phyloP scores from a whole-genome alignment of 441 rosid species.

The Theobroma grandiflorum region DNA sequence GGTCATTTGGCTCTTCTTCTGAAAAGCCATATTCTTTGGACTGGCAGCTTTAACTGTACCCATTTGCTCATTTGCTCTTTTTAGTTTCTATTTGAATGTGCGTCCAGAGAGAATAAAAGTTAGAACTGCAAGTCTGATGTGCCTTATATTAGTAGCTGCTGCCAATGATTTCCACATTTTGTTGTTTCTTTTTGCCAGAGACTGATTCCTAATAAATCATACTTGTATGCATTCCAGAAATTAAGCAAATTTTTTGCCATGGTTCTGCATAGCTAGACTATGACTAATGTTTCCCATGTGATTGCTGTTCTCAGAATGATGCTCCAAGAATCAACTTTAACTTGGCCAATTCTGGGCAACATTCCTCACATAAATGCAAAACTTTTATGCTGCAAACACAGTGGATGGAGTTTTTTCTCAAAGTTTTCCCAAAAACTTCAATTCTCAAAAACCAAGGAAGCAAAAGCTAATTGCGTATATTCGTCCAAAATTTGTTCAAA shows the following conservation, averaged over 20 bases:
- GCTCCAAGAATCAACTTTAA: slow-evolving; percentile 16
- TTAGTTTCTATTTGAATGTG: background rate
- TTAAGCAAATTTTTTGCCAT: background rate
- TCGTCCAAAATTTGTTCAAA: background rate
- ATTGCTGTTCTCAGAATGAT: slow-evolving; percentile 2
- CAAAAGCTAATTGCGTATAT: background rate
- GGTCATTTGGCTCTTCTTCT: background rate
- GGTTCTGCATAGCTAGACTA: slow-evolving; percentile 2
- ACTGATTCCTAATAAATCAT: background rate
- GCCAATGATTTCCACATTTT: background rate
- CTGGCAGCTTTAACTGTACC: slow-evolving; percentile 14
- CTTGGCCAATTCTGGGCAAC: slow-evolving; percentile 1
- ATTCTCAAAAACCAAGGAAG: background rate
- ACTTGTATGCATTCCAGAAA: background rate
- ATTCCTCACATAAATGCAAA: background rate
- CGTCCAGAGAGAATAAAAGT: background rate
- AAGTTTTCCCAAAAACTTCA: slow-evolving; percentile 1
- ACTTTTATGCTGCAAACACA: background rate
- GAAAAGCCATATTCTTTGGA: background rate
- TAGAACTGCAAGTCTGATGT: background rate
- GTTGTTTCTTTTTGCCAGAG: background rate
- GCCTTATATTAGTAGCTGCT: background rate
- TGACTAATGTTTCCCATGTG: background rate
- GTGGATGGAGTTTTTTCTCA: background rate
- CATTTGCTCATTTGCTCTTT: background rate